A percentile compares a stretch with the other conserved stretches of the same genome.
Conservation (phyloP, 176 grass and related monocot genomes). For the Saccharum officinarum region DNA sequence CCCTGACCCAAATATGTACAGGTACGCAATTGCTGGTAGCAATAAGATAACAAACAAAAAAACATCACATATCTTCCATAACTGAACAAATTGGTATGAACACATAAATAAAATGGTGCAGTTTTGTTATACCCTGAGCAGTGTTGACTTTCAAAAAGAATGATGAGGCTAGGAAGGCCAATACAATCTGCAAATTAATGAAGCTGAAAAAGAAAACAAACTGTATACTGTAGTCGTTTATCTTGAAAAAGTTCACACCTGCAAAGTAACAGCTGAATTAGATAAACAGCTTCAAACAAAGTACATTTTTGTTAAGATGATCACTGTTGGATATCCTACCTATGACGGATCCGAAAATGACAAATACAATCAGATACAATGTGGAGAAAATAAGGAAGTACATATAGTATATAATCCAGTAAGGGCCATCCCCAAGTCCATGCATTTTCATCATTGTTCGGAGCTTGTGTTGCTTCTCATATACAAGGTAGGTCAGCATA, state of each 20-base stretch:
- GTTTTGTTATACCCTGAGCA: constrained; percentile 62
- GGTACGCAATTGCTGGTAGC: constrained; percentile 73
- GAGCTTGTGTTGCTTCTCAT: constrained; percentile 95
- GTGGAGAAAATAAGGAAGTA: constrained; percentile 83
- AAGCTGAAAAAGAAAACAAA: constrained; percentile 88
- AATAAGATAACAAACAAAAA: constrained; percentile 27
- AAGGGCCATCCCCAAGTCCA: constrained; percentile 82
- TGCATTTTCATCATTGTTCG: constrained; percentile 99
- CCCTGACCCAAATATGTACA: constrained; percentile 85
- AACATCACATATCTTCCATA: constrained; percentile 35
- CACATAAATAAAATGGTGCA: not conserved
- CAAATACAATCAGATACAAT: constrained; percentile 75
- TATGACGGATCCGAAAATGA: constrained; percentile 80
- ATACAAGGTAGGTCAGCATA: constrained; percentile 81
- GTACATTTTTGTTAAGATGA: not conserved
- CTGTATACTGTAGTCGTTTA: constrained; percentile 83
- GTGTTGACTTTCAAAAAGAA: constrained; percentile 84
- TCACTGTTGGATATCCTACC: constrained; percentile 45
- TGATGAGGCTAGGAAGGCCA: constrained; percentile 69
- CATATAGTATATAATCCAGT: constrained; percentile 88
- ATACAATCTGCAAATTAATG: constrained; percentile 91
- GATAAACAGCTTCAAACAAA: constrained; percentile 7
- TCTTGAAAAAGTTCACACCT: constrained; percentile 88
- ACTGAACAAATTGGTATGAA: not conserved
- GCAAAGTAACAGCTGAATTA: constrained; percentile 40